A percentile compares a stretch with the other conserved stretches of the same genome.
Evolutionary conservation across 2,329 filamentous ascomycete species (phyloP).

Genomic region (Apiospora saccharicola): DNA sequence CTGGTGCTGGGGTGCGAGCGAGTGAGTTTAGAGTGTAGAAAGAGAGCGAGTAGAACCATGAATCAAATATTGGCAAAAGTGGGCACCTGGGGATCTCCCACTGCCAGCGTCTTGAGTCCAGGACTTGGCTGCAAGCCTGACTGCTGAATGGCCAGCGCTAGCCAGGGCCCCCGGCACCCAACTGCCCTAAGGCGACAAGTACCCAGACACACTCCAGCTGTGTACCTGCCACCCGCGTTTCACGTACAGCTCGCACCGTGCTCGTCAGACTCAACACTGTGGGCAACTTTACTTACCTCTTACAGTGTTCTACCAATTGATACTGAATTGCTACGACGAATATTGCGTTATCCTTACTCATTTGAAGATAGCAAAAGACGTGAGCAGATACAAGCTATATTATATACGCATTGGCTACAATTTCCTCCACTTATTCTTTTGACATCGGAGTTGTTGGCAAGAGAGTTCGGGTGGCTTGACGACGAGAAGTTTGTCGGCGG

Average conservation of each 20-base stretch:
- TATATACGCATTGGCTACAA: not conserved
- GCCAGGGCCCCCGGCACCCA: constrained; percentile 24
- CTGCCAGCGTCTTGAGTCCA: constrained; percentile 30
- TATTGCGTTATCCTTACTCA: no score
- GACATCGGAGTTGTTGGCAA: not conserved
- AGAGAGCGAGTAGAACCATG: constrained; percentile 29
- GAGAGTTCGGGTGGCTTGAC: not conserved
- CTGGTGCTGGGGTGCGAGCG: not conserved
- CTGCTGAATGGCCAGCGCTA: constrained; percentile 23
- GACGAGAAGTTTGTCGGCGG: constrained; percentile 7
- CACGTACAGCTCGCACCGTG: not conserved
- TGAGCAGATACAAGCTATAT: not conserved
- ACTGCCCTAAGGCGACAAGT: constrained; percentile 14
- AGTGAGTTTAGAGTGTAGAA: constrained; percentile 12
- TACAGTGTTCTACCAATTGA: not conserved
- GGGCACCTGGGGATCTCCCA: constrained; percentile 37
- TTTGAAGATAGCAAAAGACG: not conserved
- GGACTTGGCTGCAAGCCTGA: constrained; percentile 23
- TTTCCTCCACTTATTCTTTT: not conserved
- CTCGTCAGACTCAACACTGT: not conserved
- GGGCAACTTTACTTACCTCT: not conserved
- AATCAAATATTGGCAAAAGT: constrained; percentile 43
- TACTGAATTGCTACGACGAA: no score
- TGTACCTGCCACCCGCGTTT: constrained; percentile 9
- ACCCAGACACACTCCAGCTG: not conserved